phyloP scores from a whole-genome alignment of 2,329 filamentous ascomycete genomes.

The Penicillium sclerotigenum region DNA sequence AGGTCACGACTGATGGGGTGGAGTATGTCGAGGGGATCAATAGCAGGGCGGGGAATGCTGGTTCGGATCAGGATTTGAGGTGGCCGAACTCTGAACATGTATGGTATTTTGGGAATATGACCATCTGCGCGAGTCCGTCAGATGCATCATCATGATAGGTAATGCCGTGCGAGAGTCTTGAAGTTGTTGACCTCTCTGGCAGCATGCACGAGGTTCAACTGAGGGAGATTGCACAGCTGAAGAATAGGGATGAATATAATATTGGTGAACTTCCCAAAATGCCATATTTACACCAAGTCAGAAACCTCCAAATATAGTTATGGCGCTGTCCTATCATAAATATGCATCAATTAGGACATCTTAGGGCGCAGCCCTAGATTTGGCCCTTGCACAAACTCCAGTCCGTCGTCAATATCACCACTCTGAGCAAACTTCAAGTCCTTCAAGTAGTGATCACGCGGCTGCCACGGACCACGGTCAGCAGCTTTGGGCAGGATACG shows the following conservation, averaged over 20 bases:
- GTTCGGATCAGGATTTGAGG: background rate
- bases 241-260: background rate
- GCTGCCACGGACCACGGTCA: constrained; percentile 41
- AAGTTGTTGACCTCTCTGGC: too few species aligned
- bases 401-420: constrained; percentile 33
- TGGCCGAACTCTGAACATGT: background rate
- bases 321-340: background rate
- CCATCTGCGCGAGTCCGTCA: background rate
- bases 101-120: constrained; percentile 5
- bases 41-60: background rate
- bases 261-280: background rate
- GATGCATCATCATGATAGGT: background rate
- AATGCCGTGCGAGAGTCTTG: background rate
- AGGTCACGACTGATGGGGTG: background rate
- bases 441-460: constrained; percentile 38
- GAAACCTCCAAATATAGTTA: background rate
- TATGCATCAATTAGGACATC: constrained; percentile 1
- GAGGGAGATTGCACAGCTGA: background rate
- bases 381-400: constrained; percentile 30
- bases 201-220: too few species aligned
- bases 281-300: background rate
- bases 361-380: constrained; percentile 16
- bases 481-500: constrained; percentile 38
- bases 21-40: background rate
- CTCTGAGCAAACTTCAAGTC: constrained; percentile 41